Percentiles rank a stretch among this genome's conserved stretches.
phyloP scores from a whole-genome alignment of 1,284 basidiomycete species.

The Chalciporus sp. region DNA sequence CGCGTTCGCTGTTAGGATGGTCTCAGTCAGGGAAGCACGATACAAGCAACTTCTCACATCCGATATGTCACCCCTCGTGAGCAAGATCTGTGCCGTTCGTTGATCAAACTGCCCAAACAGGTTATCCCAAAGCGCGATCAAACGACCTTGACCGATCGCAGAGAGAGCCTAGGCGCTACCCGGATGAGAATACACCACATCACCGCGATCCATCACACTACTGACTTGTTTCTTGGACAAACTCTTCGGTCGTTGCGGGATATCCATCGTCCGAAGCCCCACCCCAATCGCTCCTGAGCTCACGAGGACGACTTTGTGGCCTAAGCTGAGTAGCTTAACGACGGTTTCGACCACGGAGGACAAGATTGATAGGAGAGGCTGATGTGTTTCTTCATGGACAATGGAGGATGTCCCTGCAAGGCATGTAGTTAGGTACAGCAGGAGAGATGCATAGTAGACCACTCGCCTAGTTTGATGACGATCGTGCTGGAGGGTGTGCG shows the following conservation, averaged over 20 bases:
- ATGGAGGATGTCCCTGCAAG: conserved; percentile 88
- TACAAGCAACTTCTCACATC: conserved; percentile 64
- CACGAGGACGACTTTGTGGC: conserved; percentile 94
- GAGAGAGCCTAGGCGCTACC: conserved; percentile 74
- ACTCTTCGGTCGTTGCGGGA: conserved; percentile 80
- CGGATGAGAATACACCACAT: conserved; percentile 2
- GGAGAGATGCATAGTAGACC: not conserved
- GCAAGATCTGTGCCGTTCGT: conserved; percentile 92
- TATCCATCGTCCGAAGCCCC: conserved; percentile 88
- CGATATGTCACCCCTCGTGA: conserved; percentile 95
- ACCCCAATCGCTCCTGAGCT: conserved; percentile 97
- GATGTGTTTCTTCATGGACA: conserved; percentile 86
- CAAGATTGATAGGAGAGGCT: conserved; percentile 88
- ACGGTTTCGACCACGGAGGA: conserved; percentile 94
- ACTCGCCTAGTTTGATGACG: conserved; percentile 82
- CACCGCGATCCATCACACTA: not conserved
- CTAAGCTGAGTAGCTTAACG: conserved; percentile 72
- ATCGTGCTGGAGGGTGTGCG: conserved; percentile 58
- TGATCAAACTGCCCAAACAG: conserved; percentile 92
- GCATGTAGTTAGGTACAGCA: conserved; percentile 4
- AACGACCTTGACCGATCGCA: conserved; percentile 93
- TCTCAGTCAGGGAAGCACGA: not conserved
- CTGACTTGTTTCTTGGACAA: conserved; percentile 87
- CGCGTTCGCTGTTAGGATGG: conserved; percentile 71
- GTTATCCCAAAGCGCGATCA: conserved; percentile 97